These are phyloP conservation scores for Beta vulgaris DNA, from an alignment of 148 eudicot genomes.

Conservation along the genomic window DNA sequence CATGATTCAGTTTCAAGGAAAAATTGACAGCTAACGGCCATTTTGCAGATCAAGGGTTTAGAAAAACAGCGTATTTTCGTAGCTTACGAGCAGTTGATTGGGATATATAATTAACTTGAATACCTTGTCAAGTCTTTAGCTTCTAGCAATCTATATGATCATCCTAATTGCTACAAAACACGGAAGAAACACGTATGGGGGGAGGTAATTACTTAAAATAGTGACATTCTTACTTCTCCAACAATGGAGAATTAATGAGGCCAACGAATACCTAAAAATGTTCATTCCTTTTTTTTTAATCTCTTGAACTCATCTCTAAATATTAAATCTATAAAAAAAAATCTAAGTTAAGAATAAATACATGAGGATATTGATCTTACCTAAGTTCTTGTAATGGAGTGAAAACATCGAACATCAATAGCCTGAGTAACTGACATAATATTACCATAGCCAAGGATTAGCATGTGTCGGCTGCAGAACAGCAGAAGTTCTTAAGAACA, in stretches of 20 bases:
- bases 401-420: too few species aligned
- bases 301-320: too few species aligned
- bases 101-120: conserved; percentile 88
- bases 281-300: background rate
- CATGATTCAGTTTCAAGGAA: conserved; percentile 97
- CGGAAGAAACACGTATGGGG: conserved; percentile 80
- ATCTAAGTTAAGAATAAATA: background rate
- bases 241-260: too few species aligned
- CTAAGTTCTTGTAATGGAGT: conserved; percentile 21
- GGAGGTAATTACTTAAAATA: conserved; percentile 86
- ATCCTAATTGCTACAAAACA: conserved; percentile 80
- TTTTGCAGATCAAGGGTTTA: conserved; percentile 83
- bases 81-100: conserved; percentile 88
- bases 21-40: conserved; percentile 80
- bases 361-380: conserved; percentile 15
- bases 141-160: conserved; percentile 94
- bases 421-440: too few species aligned
- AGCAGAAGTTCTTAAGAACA: too few species aligned
- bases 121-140: conserved; percentile 61
- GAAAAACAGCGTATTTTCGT: conserved; percentile 87
- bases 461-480: too few species aligned
- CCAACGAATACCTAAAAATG: too few species aligned
- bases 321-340: too few species aligned
- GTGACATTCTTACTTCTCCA: too few species aligned
- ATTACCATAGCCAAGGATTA: too few species aligned